Base-by-base conservation (phyloP, 768 basidiomycete genomes). In the Leucocoprinus sp. region DNA sequence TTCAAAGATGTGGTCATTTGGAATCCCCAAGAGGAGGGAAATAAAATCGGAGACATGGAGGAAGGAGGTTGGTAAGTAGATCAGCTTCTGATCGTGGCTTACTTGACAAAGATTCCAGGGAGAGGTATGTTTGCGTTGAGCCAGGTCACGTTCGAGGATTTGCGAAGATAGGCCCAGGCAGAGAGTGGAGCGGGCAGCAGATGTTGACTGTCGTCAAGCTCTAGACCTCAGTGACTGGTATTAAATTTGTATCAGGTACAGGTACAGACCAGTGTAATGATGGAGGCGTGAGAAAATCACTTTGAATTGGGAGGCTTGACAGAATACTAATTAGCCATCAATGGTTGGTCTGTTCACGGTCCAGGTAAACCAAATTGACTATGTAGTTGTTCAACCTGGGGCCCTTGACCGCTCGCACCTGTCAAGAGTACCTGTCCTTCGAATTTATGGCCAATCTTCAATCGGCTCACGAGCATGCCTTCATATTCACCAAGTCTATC, bases 401-500 rank as follows among this genome's bases (percentile, higher is more conserved):
- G 57, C 65, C 19, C 74, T 89, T 33, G 87, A 90, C 62, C 78
- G 80, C 45, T 60, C 73, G 3, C 62, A 66, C 12, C 72, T 90
- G 19, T 72, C 71, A 8, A 72, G 67, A 21, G 83, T 85, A 17
- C 95, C 95, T 11, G 73, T 93, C 3, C 69, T 98, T 47, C 72
- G 92, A 42, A 83, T 99, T 39, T 97, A 80, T 60, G 96, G 95
- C 11, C 66, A 80, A 9, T 88, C 91, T 1, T 85, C 88, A 4
- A 59, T 64, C 2, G 87, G 90, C 11, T 69, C 79, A 60, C 84
- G 80, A 57, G 76, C 90, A 15, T 93, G 92, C 57, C 74, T 93
- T 11, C 84, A 96, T 67, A 68, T 98, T 31, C 93, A 96, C 60
- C 90, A 93, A 68, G 85, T 86, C 23, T 95, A 85, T 64, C 93